phyloP scores from a whole-genome alignment of 169 alveolate genomes.

The Neospora caninum region DNA sequence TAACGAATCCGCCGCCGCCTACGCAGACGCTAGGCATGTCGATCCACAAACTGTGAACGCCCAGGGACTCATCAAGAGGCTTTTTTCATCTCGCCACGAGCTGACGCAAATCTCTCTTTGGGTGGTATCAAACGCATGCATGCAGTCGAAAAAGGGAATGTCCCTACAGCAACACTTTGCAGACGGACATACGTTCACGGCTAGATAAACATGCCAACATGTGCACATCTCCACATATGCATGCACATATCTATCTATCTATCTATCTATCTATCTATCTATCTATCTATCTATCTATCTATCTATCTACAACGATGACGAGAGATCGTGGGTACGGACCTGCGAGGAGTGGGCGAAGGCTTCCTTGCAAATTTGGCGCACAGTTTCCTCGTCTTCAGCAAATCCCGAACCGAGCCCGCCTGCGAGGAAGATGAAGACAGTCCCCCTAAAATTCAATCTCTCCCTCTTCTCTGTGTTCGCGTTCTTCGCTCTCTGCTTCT shows the following conservation, averaged over 20 bases:
- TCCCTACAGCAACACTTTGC: too few relatives aligned
- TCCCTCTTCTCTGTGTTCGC: neutral
- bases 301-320: too few relatives aligned
- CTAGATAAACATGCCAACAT: neutral
- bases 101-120: too few relatives aligned
- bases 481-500: neutral
- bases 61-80: too few relatives aligned
- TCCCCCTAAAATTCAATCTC: neutral
- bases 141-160: too few relatives aligned
- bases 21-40: too few relatives aligned
- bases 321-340: neutral
- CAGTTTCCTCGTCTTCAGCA: slow-evolving; percentile 82
- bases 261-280: neutral
- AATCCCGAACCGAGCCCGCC: slow-evolving; percentile 83
- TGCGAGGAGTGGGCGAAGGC: slow-evolving; percentile 78
- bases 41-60: too few relatives aligned
- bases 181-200: neutral
- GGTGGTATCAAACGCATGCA: too few relatives aligned
- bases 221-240: neutral
- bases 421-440: neutral
- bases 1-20: too few relatives aligned
- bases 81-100: too few relatives aligned
- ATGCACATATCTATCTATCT: neutral
- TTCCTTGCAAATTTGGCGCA: slow-evolving; percentile 73
- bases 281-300: too few relatives aligned